These are phyloP conservation scores for Pittosporum tobira DNA, from an alignment of 129 eudicot genomes.

Conservation along the genomic window DNA sequence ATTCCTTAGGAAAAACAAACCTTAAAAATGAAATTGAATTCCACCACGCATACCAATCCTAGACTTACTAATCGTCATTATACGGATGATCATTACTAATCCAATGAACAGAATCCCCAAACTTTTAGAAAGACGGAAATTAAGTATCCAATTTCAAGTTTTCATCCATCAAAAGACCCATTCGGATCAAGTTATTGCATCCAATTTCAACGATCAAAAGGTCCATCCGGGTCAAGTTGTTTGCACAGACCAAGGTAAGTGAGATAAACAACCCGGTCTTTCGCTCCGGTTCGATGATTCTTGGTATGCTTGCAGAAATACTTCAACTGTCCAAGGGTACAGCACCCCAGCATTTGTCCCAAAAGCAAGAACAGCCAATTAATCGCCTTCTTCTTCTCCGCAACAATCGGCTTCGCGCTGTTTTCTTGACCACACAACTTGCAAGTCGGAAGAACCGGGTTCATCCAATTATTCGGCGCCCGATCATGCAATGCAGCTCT, in stretches of 20 bases:
- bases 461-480: slow-evolving; percentile 40
- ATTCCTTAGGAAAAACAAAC: no score
- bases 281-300: slow-evolving; percentile 80
- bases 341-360: slow-evolving; percentile 62
- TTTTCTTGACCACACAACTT: slow-evolving; percentile 41
- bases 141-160: no score
- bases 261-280: slow-evolving; percentile 56
- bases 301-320: slow-evolving; percentile 71
- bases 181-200: no score
- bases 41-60: no score
- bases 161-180: no score
- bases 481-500: slow-evolving; percentile 24
- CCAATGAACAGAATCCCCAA: no score
- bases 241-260: slow-evolving; percentile 50
- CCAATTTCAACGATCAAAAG: slow-evolving; percentile 15
- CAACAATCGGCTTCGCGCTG: slow-evolving; percentile 36
- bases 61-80: no score
- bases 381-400: slow-evolving; percentile 36
- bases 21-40: no score
- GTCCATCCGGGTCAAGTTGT: slow-evolving; percentile 47
- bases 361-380: slow-evolving; percentile 78
- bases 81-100: no score
- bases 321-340: slow-evolving; percentile 67
- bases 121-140: no score
- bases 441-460: slow-evolving; percentile 37